A percentile compares a stretch with the other conserved stretches of the same genome.
phyloP scores from a whole-genome alignment of 345 rosid species.

The Bretschneidera sinensis region DNA sequence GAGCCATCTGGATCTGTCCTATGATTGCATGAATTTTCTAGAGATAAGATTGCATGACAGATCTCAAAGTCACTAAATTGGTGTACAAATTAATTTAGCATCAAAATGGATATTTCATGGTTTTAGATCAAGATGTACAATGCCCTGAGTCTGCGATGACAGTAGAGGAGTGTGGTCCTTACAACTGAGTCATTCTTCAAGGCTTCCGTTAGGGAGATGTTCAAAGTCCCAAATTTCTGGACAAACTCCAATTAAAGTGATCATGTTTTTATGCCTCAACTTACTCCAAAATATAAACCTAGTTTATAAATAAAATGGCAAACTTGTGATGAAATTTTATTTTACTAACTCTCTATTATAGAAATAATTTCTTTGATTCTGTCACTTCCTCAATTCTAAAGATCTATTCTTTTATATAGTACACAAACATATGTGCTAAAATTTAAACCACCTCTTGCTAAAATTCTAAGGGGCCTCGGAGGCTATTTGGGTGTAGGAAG shows the following conservation, averaged over 20 bases:
- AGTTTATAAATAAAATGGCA: neutral
- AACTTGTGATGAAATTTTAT: neutral
- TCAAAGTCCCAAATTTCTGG: conserved; percentile 25
- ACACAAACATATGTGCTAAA: neutral
- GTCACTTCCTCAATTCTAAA: neutral
- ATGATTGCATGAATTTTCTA: neutral
- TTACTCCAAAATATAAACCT: conserved; percentile 30
- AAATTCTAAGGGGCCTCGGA: conserved; percentile 17
- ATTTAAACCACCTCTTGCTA: conserved; percentile 18
- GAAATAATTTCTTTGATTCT: too few relatives aligned
- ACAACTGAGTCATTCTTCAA: conserved; percentile 27
- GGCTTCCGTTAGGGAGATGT: conserved; percentile 31
- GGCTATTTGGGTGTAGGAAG: conserved; percentile 22
- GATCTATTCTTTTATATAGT: neutral
- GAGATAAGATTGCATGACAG: neutral
- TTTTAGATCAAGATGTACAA: conserved; percentile 22
- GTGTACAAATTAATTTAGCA: conserved; percentile 20
- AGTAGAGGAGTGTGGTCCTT: conserved; percentile 20
- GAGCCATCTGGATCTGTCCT: neutral
- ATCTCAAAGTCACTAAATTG: conserved; percentile 23
- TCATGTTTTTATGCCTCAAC: conserved; percentile 31
- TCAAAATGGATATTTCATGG: conserved; percentile 29
- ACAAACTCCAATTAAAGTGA: conserved; percentile 31
- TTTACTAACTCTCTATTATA: neutral
- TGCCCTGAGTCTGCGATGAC: conserved; percentile 23